Evolutionary conservation across 2,329 filamentous ascomycete genomes (phyloP).

Genomic region (Huntiella savannae): DNA sequence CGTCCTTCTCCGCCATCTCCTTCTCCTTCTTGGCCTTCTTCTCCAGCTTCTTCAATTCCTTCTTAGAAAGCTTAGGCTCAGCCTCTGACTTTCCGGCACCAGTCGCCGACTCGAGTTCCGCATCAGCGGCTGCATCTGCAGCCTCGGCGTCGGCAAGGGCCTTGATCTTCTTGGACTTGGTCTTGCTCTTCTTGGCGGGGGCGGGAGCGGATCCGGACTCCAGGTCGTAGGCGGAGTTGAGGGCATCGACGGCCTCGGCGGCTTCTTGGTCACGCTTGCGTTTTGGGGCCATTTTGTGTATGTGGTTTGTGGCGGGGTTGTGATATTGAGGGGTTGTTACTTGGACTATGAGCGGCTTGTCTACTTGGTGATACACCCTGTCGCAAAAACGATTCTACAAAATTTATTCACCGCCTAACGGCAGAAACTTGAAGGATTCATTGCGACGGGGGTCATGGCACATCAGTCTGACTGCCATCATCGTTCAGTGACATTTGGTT

Average conservation of each 20-base stretch:
- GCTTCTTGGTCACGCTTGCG: constrained; percentile 14
- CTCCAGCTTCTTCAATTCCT: constrained; percentile 17
- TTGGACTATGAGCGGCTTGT: neutral
- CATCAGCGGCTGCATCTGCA: constrained; percentile 11
- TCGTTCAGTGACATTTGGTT: no score
- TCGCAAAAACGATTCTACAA: constrained; percentile 6
- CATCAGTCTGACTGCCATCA: neutral
- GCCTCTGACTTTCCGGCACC: neutral
- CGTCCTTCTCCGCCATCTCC: constrained; percentile 18
- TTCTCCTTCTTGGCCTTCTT: constrained; percentile 16
- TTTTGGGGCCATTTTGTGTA: constrained; percentile 6
- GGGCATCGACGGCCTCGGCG: constrained; percentile 13
- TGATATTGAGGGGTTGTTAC: neutral
- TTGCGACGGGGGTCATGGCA: neutral
- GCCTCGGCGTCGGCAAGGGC: constrained; percentile 10
- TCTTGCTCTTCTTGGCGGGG: neutral
- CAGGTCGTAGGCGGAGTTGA: constrained; percentile 12
- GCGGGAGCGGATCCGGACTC: constrained; percentile 13
- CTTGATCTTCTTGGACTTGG: constrained; percentile 14
- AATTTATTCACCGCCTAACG: constrained; percentile 9
- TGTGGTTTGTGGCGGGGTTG: no score
- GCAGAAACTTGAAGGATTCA: constrained; percentile 5
- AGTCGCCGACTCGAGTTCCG: constrained; percentile 13
- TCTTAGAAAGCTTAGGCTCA: constrained; percentile 14
- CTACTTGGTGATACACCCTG: neutral